Percentiles rank a stretch among this genome's conserved stretches.
Evolutionary conservation across 257 asterid species (phyloP).

Genomic region (Nicotiana benthamiana): DNA sequence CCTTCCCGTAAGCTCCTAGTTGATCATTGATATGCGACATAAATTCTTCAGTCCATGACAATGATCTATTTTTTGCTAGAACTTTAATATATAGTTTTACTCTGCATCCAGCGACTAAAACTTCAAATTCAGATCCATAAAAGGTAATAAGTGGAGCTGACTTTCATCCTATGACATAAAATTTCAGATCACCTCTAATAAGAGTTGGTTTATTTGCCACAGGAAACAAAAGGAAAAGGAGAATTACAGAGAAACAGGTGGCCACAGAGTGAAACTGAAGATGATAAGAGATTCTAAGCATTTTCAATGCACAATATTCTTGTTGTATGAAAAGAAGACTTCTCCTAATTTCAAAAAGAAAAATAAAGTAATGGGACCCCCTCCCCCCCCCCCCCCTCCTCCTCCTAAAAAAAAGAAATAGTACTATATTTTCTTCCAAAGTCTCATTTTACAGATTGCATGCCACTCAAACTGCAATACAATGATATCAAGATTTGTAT

Average conservation of each 20-base stretch:
- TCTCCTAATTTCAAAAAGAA: background rate
- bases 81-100: too few species aligned
- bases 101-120: too few species aligned
- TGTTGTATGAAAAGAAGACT: background rate
- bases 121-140: background rate
- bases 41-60: too few species aligned
- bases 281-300: too few species aligned
- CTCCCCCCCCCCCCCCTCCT: too few species aligned
- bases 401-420: background rate
- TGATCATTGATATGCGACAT: too few species aligned
- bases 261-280: background rate
- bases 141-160: too few species aligned
- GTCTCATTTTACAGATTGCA: background rate
- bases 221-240: background rate
- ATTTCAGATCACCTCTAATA: background rate
- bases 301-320: too few species aligned
- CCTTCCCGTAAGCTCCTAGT: too few species aligned
- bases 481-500: background rate
- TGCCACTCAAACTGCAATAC: background rate
- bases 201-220: background rate
- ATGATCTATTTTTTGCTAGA: too few species aligned
- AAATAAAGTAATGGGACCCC: background rate
- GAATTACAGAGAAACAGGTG: background rate
- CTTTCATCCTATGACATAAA: too few species aligned
- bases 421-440: background rate